Evolutionary conservation across 169 alveolate species (phyloP), one percentile per base, ranked within the genome.

Genomic region (Eimeria tenella): DNA sequence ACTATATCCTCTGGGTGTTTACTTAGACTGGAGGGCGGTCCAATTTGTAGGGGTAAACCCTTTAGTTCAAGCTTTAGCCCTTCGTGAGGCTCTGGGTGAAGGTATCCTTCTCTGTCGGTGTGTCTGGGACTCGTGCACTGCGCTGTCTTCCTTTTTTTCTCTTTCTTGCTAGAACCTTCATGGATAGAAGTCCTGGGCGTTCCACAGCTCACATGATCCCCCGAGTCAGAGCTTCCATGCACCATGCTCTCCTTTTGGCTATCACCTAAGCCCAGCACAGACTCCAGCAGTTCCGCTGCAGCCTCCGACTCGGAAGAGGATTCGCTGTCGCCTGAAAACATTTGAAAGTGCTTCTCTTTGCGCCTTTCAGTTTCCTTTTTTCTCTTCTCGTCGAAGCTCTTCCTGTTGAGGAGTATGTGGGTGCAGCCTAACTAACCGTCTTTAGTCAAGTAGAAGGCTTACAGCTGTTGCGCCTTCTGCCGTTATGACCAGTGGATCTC

Each of bases 281-380:
- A 68, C 50, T 68, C 79, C 13, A 68, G 79, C 15, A 68, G 31
- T 9, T 68, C 79, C 21, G 79, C 79, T 23, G 79, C 79, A 19
- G 52, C 31, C 50, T 68, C 79, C 79, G 79, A 68, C 49, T 68
- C 79, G 10, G 79, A 68, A 31, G 77, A 68, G 77, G 79, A n/a
- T 21, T 31, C 31, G 79, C 79, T 23, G 79, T 68, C 79, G 17
- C 21, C 79, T 17, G 79, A 68, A 10, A 68, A 19, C 79, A 68
- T 68, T 3, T 31, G 42, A 31, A 31, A 31, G 42, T 31, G 42
- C 42, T 31, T 31, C 42, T 31, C 0, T 31, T 2, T 31, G 42
- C 42, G 42, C 42, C 42, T 31, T 31, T 31, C 4, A 31, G 42
- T 2, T 31, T 31, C 42, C 42, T 0, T 31, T 31, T 31, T 31